phyloP scores from a whole-genome alignment of 2,329 filamentous ascomycete species.

The Ophiostoma sp. region DNA sequence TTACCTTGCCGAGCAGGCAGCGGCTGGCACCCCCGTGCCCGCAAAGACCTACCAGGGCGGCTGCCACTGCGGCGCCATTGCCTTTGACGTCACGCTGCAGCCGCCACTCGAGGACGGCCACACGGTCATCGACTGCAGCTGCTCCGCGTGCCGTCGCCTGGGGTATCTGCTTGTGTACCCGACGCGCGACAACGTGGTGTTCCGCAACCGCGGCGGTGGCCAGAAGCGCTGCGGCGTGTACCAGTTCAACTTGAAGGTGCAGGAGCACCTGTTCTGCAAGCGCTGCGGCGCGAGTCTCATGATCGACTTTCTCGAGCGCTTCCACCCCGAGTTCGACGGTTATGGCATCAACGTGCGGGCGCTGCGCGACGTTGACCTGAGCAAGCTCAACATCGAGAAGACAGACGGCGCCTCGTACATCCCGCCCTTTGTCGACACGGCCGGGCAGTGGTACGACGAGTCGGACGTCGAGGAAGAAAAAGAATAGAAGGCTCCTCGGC shows the following conservation, averaged over 20 bases:
- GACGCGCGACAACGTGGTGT: slow-evolving; percentile 37
- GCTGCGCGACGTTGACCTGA: slow-evolving; percentile 40
- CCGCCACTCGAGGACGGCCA: slow-evolving; percentile 42
- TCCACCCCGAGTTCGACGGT: slow-evolving; percentile 28
- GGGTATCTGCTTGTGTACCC: slow-evolving; percentile 49
- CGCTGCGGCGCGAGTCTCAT: slow-evolving; percentile 44
- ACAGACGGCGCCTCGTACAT: slow-evolving; percentile 36
- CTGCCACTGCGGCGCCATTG: slow-evolving; percentile 50
- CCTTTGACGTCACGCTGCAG: slow-evolving; percentile 44
- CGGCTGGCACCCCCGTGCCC: slow-evolving; percentile 5
- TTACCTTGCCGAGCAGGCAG: slow-evolving; percentile 11
- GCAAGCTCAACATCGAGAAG: slow-evolving; percentile 35
- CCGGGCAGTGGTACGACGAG: slow-evolving; percentile 33
- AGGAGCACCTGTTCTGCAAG: slow-evolving; percentile 46
- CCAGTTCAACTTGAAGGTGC: slow-evolving; percentile 44
- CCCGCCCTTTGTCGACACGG: slow-evolving; percentile 36
- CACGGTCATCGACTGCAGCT: slow-evolving; percentile 46
- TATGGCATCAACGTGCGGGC: slow-evolving; percentile 39
- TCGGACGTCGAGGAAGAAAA: slow-evolving; percentile 23
- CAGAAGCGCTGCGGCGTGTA: slow-evolving; percentile 35
- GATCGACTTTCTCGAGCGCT: slow-evolving; percentile 40
- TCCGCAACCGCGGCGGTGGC: slow-evolving; percentile 36
- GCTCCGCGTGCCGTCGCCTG: slow-evolving; percentile 47
- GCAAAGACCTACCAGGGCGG: slow-evolving; percentile 42
- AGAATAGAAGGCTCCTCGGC: no score